These are phyloP conservation scores for Kwoniella dejecticola DNA, from an alignment of 768 basidiomycete species.

Conservation along the genomic window DNA sequence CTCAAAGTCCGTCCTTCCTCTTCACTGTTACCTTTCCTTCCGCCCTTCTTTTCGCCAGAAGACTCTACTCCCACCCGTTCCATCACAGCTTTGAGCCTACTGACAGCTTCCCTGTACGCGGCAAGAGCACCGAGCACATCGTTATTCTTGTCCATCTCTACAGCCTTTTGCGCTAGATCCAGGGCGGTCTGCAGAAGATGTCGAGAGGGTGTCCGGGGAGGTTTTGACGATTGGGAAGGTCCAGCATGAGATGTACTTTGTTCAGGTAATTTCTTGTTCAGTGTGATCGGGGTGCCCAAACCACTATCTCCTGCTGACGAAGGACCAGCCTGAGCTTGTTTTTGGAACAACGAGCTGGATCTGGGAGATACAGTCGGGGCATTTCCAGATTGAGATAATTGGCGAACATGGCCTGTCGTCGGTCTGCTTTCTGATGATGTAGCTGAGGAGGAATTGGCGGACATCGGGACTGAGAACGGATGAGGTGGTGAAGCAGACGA, in stretches of 20 bases:
- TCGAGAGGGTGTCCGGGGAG: constrained; percentile 43
- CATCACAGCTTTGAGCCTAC: constrained; percentile 50
- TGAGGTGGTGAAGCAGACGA: not conserved
- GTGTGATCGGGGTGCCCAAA: constrained; percentile 11
- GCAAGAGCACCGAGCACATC: constrained; percentile 50
- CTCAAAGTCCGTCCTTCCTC: constrained; percentile 52
- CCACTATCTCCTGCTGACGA: not conserved
- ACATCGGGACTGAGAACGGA: not conserved
- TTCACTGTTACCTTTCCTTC: constrained; percentile 30
- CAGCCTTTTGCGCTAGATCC: constrained; percentile 52
- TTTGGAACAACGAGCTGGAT: constrained; percentile 14
- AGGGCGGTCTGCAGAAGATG: constrained; percentile 51
- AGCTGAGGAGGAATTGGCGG: not conserved
- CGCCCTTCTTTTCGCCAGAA: constrained; percentile 19
- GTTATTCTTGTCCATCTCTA: constrained; percentile 52
- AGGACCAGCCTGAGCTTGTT: not conserved
- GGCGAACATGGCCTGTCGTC: not conserved
- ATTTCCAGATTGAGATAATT: not conserved
- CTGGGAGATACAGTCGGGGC: constrained; percentile 16
- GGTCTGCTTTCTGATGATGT: not conserved
- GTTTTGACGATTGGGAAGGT: constrained; percentile 1
- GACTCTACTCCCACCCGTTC: constrained; percentile 51
- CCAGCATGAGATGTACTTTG: not conserved
- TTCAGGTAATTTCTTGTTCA: constrained; percentile 4
- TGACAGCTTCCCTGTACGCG: constrained; percentile 52